Base-by-base conservation (phyloP, 1,139 yeast species). In the Sugiyamaella neomexicana region DNA sequence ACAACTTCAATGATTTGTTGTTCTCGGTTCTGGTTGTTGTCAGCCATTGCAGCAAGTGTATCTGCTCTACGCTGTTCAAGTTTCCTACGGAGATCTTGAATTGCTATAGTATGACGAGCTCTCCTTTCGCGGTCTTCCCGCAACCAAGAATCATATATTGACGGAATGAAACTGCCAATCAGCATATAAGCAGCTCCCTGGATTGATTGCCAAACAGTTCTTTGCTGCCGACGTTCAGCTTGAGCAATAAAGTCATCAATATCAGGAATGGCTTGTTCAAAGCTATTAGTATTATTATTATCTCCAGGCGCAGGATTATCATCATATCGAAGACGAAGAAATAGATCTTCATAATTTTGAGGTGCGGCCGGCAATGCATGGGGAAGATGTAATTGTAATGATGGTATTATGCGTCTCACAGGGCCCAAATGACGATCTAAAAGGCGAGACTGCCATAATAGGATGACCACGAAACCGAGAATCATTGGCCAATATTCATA, bases 101-200 rank as follows among this genome's bases (percentile, higher is more conserved):
- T 52, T 7, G 55, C 55, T 16, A 53, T 56, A 1, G 51, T 60
- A 23, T 60, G 60, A 10, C 54, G 55, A 16, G 60, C 50, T 46
- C 43, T 49, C 13, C 65, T 52, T 15, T 53, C 50, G 13, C 47
- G 43, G 39, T 61, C 63, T 40, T 62, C 65, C 12, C 52, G 57
- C n/a, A 44, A 54, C 69, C 69, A 66, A 20, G 58, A 42, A 20
- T 60, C 64, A 42, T 62, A 57, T 27, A 64, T 50, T n/a, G 61
- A 55, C 0, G 68, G 68, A 20, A 65, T 46, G 34, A 64, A 25
- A 39, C 66, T 65, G 16, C 61, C 63, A 10, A 65, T 31, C 40
- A 65, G 56, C 53, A 66, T 55, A 23, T 58, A 45, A 5, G 50
- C 40, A 2, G 54, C 50, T 17, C 37, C 48, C 17, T 47, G 46